A percentile compares a stretch with the other conserved stretches of the same genome.
These are phyloP conservation scores for Morella rubra DNA, from an alignment of 306 rosid species.

Conservation along the genomic window DNA sequence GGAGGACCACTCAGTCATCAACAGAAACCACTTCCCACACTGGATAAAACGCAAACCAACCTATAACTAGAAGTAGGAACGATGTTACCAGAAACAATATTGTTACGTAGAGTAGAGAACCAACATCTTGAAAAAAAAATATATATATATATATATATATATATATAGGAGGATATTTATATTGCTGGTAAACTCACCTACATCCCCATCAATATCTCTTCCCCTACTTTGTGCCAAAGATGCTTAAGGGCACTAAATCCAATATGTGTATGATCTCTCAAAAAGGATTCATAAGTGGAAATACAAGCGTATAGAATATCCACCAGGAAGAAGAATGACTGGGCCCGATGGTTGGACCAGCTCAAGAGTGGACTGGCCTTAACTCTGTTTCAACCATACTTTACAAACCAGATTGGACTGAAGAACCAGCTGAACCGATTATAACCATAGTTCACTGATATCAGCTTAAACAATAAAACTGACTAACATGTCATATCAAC, in stretches of 20 bases:
- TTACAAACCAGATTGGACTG: background rate
- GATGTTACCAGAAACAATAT: background rate
- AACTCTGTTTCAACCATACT: background rate
- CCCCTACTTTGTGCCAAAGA: background rate
- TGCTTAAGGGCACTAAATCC: background rate
- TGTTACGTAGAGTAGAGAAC: background rate
- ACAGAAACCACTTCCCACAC: background rate
- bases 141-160: no score
- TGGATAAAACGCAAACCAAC: background rate
- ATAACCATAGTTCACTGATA: background rate
- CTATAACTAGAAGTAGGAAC: background rate
- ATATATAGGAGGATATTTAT: background rate
- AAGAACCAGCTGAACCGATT: background rate
- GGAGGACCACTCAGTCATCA: background rate
- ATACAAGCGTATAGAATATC: background rate
- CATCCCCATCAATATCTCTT: background rate
- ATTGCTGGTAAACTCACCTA: background rate
- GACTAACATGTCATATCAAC: background rate
- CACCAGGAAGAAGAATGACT: background rate
- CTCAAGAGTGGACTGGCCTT: background rate
- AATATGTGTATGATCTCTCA: background rate
- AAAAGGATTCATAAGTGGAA: background rate
- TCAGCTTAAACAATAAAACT: background rate
- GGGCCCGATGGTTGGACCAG: background rate
- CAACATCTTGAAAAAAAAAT: background rate